Percentiles rank a stretch among this genome's conserved stretches.
Conservation (phyloP, 2,329 filamentous ascomycete genomes). For the Corynespora cassiicola region DNA sequence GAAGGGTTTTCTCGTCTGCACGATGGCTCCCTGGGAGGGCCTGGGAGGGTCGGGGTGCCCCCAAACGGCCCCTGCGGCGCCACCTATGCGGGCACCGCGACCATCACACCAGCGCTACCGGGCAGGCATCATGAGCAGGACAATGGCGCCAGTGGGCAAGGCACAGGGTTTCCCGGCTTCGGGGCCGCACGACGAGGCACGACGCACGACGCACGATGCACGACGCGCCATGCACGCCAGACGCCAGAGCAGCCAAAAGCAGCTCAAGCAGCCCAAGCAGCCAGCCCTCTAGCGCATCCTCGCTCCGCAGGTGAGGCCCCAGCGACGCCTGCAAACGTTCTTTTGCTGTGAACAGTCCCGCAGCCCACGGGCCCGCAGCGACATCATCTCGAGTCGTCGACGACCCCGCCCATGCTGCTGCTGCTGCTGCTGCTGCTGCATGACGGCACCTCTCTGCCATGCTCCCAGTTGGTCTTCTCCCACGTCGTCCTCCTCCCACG, state of each 20-base stretch:
- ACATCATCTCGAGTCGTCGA: conserved; percentile 5
- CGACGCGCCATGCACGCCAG: no score
- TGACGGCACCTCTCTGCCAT: no score
- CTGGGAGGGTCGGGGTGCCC: not conserved
- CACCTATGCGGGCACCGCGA: conserved; percentile 16
- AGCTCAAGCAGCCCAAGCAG: no score
- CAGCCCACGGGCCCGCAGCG: no score
- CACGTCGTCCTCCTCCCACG: no score
- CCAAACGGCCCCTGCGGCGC: conserved; percentile 17
- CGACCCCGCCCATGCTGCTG: no score
- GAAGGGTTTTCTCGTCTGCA: no score
- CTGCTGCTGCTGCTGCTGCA: no score
- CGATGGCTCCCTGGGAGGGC: no score
- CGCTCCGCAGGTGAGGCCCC: not conserved
- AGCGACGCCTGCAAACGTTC: conserved; percentile 3
- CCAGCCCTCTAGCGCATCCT: not conserved
- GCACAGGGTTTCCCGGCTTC: conserved; percentile 16
- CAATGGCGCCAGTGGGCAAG: conserved; percentile 15
- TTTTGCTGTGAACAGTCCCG: not conserved
- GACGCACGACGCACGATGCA: conserved; percentile 10
- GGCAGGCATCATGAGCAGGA: conserved; percentile 14
- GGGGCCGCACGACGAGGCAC: no score
- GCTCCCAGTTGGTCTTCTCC: no score
- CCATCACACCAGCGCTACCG: conserved; percentile 18
- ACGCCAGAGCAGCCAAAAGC: no score